phyloP scores from a whole-genome alignment of 352 stramenopile genomes.

The Pythium phragmitis region DNA sequence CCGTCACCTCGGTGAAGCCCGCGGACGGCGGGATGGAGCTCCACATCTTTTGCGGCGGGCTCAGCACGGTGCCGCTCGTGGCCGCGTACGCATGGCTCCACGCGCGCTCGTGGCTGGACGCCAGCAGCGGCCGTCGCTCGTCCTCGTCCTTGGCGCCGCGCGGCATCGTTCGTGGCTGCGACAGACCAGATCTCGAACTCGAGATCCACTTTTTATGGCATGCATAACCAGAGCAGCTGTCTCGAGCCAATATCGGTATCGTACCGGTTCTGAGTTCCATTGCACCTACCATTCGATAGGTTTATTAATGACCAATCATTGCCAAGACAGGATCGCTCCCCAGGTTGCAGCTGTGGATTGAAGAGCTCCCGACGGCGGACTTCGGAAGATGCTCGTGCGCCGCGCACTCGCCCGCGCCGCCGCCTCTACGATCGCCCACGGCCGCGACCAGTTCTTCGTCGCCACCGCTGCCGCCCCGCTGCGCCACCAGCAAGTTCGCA shows the following conservation, averaged over 20 bases:
- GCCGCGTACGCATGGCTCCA: conserved; percentile 17
- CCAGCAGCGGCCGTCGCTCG: conserved; percentile 24
- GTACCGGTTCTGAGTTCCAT: too few species aligned
- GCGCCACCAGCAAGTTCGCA: conserved; percentile 28
- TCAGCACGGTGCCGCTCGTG: conserved; percentile 11
- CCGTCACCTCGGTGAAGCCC: conserved; percentile 8
- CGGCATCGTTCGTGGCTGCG: not conserved
- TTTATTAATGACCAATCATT: conserved; percentile 11
- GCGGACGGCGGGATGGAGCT: conserved; percentile 10
- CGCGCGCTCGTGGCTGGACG: not conserved
- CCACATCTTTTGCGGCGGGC: conserved; percentile 22
- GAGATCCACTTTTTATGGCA: too few species aligned
- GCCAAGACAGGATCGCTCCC: not conserved
- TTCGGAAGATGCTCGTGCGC: conserved; percentile 17
- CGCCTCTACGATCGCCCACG: not conserved
- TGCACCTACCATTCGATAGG: not conserved
- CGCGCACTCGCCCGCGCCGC: conserved; percentile 2
- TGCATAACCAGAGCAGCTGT: too few species aligned
- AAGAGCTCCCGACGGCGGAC: conserved; percentile 1
- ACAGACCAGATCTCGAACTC: too few species aligned
- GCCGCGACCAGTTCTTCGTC: not conserved
- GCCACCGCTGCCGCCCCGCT: not conserved
- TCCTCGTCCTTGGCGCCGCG: conserved; percentile 8
- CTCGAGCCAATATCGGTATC: too few species aligned
- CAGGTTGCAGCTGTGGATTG: not conserved